A percentile compares a stretch with the other conserved stretches of the same genome.
Conservation (phyloP, 2,329 filamentous ascomycete genomes). For the Alternaria solani region DNA sequence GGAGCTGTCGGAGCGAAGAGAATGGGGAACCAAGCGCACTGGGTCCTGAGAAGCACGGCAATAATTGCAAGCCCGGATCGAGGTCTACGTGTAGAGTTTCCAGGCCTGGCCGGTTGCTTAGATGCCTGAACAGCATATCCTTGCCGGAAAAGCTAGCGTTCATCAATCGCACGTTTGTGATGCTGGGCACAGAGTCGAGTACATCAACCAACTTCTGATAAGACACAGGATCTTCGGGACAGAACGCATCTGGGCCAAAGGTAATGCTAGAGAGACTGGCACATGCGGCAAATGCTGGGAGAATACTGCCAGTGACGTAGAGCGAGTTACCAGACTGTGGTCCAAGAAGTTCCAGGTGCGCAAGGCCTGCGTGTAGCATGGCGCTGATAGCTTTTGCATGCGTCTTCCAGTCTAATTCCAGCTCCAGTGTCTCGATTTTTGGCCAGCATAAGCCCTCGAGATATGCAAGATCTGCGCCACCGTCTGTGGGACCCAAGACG, state of each 20-base stretch:
- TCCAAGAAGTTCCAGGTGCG: slow-evolving; percentile 37
- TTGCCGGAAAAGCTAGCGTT: slow-evolving; percentile 33
- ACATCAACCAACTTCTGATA: slow-evolving; percentile 29
- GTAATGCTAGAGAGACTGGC: slow-evolving; percentile 35
- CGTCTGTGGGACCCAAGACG: slow-evolving; percentile 26
- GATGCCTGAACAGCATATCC: slow-evolving; percentile 36
- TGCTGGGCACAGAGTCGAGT: slow-evolving; percentile 28
- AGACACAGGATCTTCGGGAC: slow-evolving; percentile 31
- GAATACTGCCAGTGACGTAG: slow-evolving; percentile 31
- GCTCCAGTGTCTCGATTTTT: slow-evolving; percentile 37
- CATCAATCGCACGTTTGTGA: slow-evolving; percentile 38
- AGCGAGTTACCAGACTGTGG: slow-evolving; percentile 32
- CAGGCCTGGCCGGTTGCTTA: slow-evolving; percentile 35
- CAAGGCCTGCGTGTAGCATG: slow-evolving; percentile 38
- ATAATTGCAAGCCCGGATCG: slow-evolving; percentile 36
- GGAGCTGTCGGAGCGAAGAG: slow-evolving; percentile 30
- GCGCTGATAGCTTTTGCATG: slow-evolving; percentile 26
- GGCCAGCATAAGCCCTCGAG: slow-evolving; percentile 41
- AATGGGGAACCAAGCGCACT: slow-evolving; percentile 28
- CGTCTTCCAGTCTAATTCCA: slow-evolving; percentile 39
- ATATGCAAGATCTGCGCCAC: slow-evolving; percentile 28
- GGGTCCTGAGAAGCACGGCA: slow-evolving; percentile 32
- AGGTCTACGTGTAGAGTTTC: slow-evolving; percentile 43
- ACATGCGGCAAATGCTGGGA: slow-evolving; percentile 36
- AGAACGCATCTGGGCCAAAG: slow-evolving; percentile 34